Evolutionary conservation across 371 early-diverging fungal genomes (phyloP).

Genomic region (Capillidium heterosporum): DNA sequence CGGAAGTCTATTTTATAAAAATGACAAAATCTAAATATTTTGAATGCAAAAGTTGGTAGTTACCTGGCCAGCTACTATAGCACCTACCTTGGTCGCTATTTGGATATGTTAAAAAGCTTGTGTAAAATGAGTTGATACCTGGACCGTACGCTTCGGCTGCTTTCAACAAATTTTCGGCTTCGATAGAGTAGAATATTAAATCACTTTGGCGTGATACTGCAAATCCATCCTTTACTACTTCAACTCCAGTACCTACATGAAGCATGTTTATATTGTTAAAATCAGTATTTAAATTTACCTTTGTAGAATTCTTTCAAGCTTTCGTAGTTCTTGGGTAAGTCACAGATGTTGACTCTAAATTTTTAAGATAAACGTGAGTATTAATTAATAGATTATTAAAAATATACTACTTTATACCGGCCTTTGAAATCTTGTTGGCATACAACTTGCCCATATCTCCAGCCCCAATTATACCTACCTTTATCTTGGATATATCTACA

Average conservation of each 20-base stretch:
- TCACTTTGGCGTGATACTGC: conserved; percentile 68
- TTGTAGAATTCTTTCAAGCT: not conserved
- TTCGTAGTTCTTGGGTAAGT: conserved; percentile 49
- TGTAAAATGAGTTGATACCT: conserved; percentile 19
- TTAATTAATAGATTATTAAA: not conserved
- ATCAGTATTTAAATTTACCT: not conserved
- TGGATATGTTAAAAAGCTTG: not conserved
- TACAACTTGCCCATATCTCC: conserved; percentile 94
- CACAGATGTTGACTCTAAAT: conserved; percentile 64
- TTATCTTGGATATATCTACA: too few relatives aligned
- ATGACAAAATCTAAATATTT: not conserved
- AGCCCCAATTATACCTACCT: conserved; percentile 62
- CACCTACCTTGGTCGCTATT: conserved; percentile 68
- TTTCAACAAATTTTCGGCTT: conserved; percentile 67
- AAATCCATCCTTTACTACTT: conserved; percentile 61
- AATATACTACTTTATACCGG: conserved; percentile 61
- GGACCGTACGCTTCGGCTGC: conserved; percentile 74
- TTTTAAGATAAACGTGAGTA: not conserved
- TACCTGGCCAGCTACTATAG: conserved; percentile 66
- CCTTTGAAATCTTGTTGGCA: conserved; percentile 40
- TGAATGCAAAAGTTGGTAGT: not conserved
- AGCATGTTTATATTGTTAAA: not conserved
- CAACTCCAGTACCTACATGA: conserved; percentile 27
- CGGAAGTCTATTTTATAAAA: conserved; percentile 47
- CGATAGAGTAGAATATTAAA: conserved; percentile 85